Conservation (phyloP, 2,329 filamentous ascomycete genomes). For the Davidsoniella eucalypti region DNA sequence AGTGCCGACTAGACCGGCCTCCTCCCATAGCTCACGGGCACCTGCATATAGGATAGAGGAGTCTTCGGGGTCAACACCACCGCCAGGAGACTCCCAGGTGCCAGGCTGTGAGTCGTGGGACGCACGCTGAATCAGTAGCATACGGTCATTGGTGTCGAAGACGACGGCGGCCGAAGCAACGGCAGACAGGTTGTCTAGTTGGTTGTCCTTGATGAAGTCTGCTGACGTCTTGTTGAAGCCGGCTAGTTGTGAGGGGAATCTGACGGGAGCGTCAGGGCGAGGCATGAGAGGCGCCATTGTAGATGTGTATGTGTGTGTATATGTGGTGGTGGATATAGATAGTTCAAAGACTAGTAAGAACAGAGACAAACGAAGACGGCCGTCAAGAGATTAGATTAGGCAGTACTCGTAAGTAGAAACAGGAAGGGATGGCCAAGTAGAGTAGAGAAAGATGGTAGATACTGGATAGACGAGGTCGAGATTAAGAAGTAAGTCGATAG, state of each 20-base stretch:
- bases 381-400: too few species aligned
- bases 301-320: neutral
- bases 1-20: constrained; percentile 24
- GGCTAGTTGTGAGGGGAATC: constrained; percentile 13
- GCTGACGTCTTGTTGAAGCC: constrained; percentile 13
- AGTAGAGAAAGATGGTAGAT: too few species aligned
- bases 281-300: constrained; percentile 9
- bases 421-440: too few species aligned
- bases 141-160: constrained; percentile 19
- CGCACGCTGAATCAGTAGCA: constrained; percentile 32
- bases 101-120: constrained; percentile 27
- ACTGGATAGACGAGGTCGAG: too few species aligned
- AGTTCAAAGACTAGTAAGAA: neutral
- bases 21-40: constrained; percentile 33
- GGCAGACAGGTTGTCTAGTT: constrained; percentile 15
- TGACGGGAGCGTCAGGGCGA: constrained; percentile 13
- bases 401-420: too few species aligned
- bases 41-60: constrained; percentile 25
- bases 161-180: constrained; percentile 22
- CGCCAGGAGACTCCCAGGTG: constrained; percentile 33
- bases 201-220: constrained; percentile 13
- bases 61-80: constrained; percentile 28
- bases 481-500: too few species aligned
- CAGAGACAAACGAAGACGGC: neutral
- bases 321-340: neutral